Evolutionary conservation across 805 yeast species (phyloP), one percentile per base, ranked within the genome.

Genomic region (Tetrapisispora fleetii): DNA sequence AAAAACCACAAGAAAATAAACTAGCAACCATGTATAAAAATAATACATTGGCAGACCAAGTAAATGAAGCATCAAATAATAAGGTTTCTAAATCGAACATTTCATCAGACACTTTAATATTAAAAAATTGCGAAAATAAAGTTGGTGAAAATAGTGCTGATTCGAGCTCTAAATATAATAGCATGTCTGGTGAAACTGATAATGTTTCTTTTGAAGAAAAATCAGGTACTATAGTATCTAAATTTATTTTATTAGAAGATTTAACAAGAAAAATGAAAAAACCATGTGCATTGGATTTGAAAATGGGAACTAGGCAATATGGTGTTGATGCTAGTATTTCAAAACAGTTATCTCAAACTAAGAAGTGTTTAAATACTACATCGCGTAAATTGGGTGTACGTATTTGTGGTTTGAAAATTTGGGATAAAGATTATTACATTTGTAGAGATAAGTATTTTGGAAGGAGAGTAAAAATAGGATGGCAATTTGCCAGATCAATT

Each of bases 231-330:
- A 59, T 64, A 38, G 70, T 67, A 2, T 61, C 67, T 1, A 73
- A 95, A 52, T 93, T 89, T 62, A 83, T 93, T 37, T 67, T 93
- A 10, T 71, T 93, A 45, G 99, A 95, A 62, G 99, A 93, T 68
- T 69, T 93, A 44, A 93, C 98, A 0, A 76, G 81, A 48, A 86
- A 87, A 22, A 80, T 91, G 81, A 71, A 67, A 30, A 77, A 77
- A 54, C 97, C 99, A 0, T 90, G 96, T 62, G 98, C 91, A 0
- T 69, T 93, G 45, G 99, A 93, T 67, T 72, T 93, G 57, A 93
- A 93, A 63, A 93, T 93, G 98, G 99, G 99, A 0, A 91, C 99
- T 0, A 75, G 99, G 50, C 99, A 93, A 67, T 93, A 93, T 59
- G 99, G 99, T 10, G 83, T 91, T n/a, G 95, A 89, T 54, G 97